Conservation (phyloP, 2,329 filamentous ascomycete species). For the Mycosphaerella sp. region DNA sequence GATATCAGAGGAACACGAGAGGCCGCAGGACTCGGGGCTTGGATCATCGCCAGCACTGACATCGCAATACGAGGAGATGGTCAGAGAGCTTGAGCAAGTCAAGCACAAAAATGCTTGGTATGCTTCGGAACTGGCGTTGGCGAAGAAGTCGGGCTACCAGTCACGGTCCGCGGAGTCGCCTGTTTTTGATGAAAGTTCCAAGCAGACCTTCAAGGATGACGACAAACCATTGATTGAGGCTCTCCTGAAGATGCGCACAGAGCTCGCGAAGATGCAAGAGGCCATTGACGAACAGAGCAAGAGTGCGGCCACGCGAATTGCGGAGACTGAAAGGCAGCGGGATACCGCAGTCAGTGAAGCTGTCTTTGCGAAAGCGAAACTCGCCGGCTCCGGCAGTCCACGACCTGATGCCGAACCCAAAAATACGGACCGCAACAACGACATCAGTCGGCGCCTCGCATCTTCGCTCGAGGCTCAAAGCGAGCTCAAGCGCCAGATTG, state of each 20-base stretch:
- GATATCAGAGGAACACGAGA: constrained; percentile 37
- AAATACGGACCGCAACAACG: constrained; percentile 61
- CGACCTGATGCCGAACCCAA: constrained; percentile 46
- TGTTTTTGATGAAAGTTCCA: constrained; percentile 65
- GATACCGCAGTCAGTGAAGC: constrained; percentile 93
- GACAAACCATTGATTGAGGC: constrained; percentile 90
- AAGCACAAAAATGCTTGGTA: constrained; percentile 95
- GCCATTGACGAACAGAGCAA: constrained; percentile 85
- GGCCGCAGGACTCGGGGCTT: constrained; percentile 53
- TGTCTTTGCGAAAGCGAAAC: constrained; percentile 86
- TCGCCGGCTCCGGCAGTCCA: constrained; percentile 64
- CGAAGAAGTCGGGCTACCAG: constrained; percentile 80
- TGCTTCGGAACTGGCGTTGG: constrained; percentile 86
- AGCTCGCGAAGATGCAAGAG: constrained; percentile 80
- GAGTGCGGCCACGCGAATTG: constrained; percentile 78
- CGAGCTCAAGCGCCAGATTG: constrained; percentile 71
- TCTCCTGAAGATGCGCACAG: constrained; percentile 80
- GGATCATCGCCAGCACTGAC: constrained; percentile 56
- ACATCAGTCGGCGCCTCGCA: constrained; percentile 79
- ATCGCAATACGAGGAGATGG: constrained; percentile 63
- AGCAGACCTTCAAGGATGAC: constrained; percentile 81
- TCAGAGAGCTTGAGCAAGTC: constrained; percentile 78
- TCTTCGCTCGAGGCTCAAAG: constrained; percentile 68
- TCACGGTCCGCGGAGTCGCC: constrained; percentile 54
- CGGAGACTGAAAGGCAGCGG: constrained; percentile 88